A percentile compares a stretch with the other conserved stretches of the same genome.
Evolutionary conservation across 129 eudicot genomes (phyloP).

Genomic region (sunflower (Helianthus annuus)): DNA sequence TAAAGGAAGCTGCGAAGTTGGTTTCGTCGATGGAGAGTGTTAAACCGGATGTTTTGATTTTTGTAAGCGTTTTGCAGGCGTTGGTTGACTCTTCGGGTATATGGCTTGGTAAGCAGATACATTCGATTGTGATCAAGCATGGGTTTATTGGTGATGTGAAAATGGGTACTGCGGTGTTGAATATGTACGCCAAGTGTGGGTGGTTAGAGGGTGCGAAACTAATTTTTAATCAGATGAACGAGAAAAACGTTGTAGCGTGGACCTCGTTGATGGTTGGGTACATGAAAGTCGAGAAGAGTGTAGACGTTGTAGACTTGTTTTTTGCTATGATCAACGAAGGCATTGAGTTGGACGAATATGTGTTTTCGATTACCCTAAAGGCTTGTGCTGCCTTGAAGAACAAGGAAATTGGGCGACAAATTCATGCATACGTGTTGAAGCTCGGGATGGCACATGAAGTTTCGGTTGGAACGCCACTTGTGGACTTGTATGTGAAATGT

Average conservation of each 20-base stretch:
- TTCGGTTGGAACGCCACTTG: constrained; percentile 51
- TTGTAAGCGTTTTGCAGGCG: too few species aligned
- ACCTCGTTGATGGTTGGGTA: constrained; percentile 48
- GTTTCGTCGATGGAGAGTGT: too few species aligned
- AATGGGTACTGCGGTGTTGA: too few species aligned
- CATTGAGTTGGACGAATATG: constrained; percentile 40
- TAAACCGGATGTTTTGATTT: too few species aligned
- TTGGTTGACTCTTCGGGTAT: too few species aligned
- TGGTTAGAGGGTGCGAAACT: constrained; percentile 34
- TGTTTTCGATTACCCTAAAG: constrained; percentile 40
- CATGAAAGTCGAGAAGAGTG: constrained; percentile 24
- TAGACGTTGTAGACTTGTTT: constrained; percentile 38
- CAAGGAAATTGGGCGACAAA: constrained; percentile 33
- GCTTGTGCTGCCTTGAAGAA: constrained; percentile 40
- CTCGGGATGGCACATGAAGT: constrained; percentile 37
- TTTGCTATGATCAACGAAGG: constrained; percentile 28
- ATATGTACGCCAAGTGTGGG: constrained; percentile 29
- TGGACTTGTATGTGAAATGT: constrained; percentile 54
- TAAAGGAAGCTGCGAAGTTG: too few species aligned
- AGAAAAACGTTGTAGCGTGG: constrained; percentile 43
- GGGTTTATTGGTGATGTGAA: too few species aligned
- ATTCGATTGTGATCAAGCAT: too few species aligned
- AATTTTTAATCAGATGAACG: constrained; percentile 32
- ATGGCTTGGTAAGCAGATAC: too few species aligned
- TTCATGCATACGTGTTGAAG: constrained; percentile 43